Conservation (phyloP, 768 basidiomycete genomes). For the Calocybe cyanea region DNA sequence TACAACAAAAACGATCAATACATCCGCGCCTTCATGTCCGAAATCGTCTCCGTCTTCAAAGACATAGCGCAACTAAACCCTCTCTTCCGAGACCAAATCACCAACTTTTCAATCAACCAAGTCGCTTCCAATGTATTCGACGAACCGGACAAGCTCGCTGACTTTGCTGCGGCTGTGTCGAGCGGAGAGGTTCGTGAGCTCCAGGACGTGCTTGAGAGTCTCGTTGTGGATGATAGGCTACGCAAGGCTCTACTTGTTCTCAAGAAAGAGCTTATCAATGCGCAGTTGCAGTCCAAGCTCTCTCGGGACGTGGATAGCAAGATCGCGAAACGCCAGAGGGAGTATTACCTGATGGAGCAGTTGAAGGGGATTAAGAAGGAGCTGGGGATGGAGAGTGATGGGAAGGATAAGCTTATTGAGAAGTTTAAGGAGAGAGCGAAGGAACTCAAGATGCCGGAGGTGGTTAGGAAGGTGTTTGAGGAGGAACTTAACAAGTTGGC, state of each 20-base stretch:
- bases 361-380: constrained; percentile 96
- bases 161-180: constrained; percentile 95
- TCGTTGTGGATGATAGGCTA: constrained; percentile 82
- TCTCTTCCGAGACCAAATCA: constrained; percentile 97
- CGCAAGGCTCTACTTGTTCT: constrained; percentile 88
- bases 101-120: constrained; percentile 92
- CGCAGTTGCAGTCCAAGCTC: constrained; percentile 90
- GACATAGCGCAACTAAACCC: constrained; percentile 97
- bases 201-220: constrained; percentile 88
- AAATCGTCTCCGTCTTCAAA: constrained; percentile 97
- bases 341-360: constrained; percentile 97
- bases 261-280: constrained; percentile 98
- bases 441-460: constrained; percentile 82
- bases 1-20: constrained; percentile 94
- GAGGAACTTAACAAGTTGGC: constrained; percentile 91
- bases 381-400: constrained; percentile 91
- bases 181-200: constrained; percentile 90
- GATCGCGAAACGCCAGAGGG: constrained; percentile 90
- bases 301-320: constrained; percentile 91
- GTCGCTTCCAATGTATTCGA: constrained; percentile 93
- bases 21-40: constrained; percentile 92
- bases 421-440: constrained; percentile 87
- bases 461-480: constrained; percentile 90
- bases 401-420: constrained; percentile 91
- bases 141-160: constrained; percentile 95